Evolutionary conservation across 2,329 filamentous ascomycete species (phyloP).

Genomic region (Hypoxylon sp.): DNA sequence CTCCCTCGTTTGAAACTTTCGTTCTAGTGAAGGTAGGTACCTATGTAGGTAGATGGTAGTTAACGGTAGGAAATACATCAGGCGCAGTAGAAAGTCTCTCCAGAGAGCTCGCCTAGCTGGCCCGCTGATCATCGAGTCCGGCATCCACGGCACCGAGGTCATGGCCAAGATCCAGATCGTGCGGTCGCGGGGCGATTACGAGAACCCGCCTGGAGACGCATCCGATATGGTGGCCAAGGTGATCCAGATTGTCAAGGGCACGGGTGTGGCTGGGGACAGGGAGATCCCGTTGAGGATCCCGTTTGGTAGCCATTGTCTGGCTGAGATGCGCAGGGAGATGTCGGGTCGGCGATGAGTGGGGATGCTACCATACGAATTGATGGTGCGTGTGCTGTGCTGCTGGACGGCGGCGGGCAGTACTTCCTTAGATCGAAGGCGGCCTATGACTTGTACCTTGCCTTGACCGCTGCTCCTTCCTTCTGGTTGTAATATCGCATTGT

Average conservation of each 20-base stretch:
- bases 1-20: too few species aligned
- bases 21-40: too few species aligned
- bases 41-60: too few species aligned
- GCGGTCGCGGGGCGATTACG: constrained; percentile 18
- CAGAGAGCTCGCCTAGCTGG: constrained; percentile 28
- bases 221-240: constrained; percentile 15
- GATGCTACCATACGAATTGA: constrained; percentile 20
- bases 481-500: constrained; percentile 9
- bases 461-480: background rate
- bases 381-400: constrained; percentile 7
- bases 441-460: constrained; percentile 18
- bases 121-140: constrained; percentile 25
- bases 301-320: constrained; percentile 17
- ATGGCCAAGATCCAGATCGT: constrained; percentile 16
- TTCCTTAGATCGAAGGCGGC: constrained; percentile 21
- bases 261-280: constrained; percentile 3
- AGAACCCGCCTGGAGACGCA: constrained; percentile 13
- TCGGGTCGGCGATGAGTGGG: constrained; percentile 16
- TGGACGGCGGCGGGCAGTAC: constrained; percentile 13
- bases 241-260: constrained; percentile 23
- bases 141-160: constrained; percentile 20
- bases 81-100: constrained; percentile 24
- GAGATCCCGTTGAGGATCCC: constrained; percentile 20
- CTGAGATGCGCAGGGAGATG: constrained; percentile 14
- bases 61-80: too few species aligned